Conservation (phyloP, 306 rosid genomes). For the Malus sieversii region DNA sequence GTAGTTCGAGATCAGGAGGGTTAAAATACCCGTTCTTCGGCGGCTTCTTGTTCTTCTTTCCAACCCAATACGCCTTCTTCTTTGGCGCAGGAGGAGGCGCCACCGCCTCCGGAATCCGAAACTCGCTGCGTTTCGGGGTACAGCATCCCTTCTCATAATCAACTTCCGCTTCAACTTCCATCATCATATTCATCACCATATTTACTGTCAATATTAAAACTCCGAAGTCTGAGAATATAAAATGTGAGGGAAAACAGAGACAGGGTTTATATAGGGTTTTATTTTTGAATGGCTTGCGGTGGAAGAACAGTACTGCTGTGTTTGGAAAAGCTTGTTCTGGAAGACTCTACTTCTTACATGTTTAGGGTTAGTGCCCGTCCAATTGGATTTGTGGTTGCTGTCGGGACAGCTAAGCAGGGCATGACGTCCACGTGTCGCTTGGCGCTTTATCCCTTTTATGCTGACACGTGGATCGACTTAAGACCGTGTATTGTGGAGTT, state of each 20-base stretch:
- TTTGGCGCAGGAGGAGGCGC: constrained; percentile 57
- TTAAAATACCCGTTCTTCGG: constrained; percentile 48
- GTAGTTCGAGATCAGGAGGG: constrained; percentile 40
- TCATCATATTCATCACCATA: background rate
- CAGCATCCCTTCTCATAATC: constrained; percentile 22
- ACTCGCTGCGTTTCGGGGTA: constrained; percentile 54
- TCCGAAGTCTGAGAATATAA: no score
- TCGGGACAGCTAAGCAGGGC: constrained; percentile 3
- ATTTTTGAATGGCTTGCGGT: background rate
- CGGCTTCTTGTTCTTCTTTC: constrained; percentile 12
- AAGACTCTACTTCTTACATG: background rate
- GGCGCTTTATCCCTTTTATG: background rate
- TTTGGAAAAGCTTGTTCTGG: constrained; percentile 18
- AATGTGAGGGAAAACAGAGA: background rate
- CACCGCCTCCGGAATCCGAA: constrained; percentile 29
- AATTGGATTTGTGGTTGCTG: background rate
- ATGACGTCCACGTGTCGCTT: constrained; percentile 1
- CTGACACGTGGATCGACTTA: background rate
- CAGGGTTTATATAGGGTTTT: background rate
- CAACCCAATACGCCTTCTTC: constrained; percentile 37
- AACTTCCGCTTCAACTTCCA: background rate
- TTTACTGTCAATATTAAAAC: background rate
- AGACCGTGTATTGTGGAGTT: background rate
- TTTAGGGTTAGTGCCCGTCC: background rate
- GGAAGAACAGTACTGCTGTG: background rate